Evolutionary conservation across 495 filamentous ascomycete species (phyloP).

Genomic region (Penicillium alfredii): DNA sequence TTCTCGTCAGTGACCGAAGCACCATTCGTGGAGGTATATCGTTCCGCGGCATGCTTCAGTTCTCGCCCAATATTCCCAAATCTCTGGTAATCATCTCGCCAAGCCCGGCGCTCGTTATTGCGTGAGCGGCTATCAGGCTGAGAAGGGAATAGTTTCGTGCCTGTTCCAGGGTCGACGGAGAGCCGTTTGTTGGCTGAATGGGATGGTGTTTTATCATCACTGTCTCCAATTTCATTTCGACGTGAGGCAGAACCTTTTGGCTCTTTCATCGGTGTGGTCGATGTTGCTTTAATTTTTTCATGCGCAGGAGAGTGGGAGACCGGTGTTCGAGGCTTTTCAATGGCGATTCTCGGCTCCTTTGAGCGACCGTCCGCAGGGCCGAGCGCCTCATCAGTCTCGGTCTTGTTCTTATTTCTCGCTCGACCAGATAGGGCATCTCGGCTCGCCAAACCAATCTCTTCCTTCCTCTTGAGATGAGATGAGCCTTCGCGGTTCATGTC

Average conservation of each 20-base stretch:
- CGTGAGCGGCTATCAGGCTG: constrained; percentile 25
- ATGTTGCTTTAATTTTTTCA: constrained; percentile 23
- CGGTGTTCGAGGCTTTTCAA: constrained; percentile 27
- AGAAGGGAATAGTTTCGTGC: constrained; percentile 23
- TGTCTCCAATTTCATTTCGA: constrained; percentile 22
- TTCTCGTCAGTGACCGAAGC: constrained; percentile 32
- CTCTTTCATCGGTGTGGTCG: constrained; percentile 30
- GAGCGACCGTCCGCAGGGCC: constrained; percentile 8
- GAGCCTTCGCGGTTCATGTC: constrained; percentile 21
- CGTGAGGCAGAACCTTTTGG: constrained; percentile 19
- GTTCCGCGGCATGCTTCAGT: constrained; percentile 45
- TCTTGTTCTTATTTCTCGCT: constrained; percentile 16
- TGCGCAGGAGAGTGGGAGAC: constrained; percentile 11
- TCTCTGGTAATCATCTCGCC: constrained; percentile 42
- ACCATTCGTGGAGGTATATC: constrained; percentile 27
- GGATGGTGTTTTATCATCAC: constrained; percentile 26
- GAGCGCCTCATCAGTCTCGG: constrained; percentile 12
- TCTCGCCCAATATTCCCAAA: constrained; percentile 39
- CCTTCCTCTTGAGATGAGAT: constrained; percentile 11
- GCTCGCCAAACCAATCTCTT: constrained; percentile 2
- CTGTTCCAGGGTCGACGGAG: constrained; percentile 20
- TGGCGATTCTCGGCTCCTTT: constrained; percentile 18
- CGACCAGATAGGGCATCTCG: constrained; percentile 7
- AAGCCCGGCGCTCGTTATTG: constrained; percentile 35
- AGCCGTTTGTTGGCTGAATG: constrained; percentile 21